These are phyloP conservation scores for Penicillium frequentans DNA, from an alignment of 2,329 filamentous ascomycete genomes.

Conservation along the genomic window DNA sequence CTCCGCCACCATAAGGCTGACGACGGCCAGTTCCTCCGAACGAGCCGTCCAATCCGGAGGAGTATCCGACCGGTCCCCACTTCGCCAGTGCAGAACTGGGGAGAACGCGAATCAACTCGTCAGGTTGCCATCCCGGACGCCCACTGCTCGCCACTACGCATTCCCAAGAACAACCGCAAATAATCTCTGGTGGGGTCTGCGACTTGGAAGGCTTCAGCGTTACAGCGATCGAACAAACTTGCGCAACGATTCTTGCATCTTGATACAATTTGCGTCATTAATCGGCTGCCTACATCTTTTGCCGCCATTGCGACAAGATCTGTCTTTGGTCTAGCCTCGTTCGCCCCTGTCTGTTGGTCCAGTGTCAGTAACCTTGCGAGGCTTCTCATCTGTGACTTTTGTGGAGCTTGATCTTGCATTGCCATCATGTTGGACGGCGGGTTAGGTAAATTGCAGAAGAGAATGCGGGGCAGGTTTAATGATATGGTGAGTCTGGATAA, in stretches of 20 bases:
- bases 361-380: background rate
- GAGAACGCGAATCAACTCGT: slow-evolving; percentile 5
- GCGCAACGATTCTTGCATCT: background rate
- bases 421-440: slow-evolving; percentile 19
- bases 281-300: background rate
- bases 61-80: slow-evolving; percentile 15
- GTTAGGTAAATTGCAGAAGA: slow-evolving; percentile 33
- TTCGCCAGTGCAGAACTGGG: slow-evolving; percentile 18
- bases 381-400: background rate
- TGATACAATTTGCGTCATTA: background rate
- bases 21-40: slow-evolving; percentile 17
- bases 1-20: slow-evolving; percentile 17
- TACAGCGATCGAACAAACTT: background rate
- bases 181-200: background rate
- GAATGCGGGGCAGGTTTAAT: slow-evolving; percentile 37
- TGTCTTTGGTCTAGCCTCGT: background rate
- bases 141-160: slow-evolving; percentile 1
- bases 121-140: slow-evolving; percentile 5
- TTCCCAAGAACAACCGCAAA: background rate
- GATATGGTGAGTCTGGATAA: slow-evolving; percentile 33
- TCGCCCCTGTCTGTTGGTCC: background rate
- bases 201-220: background rate
- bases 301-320: background rate
- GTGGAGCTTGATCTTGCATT: background rate
- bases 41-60: slow-evolving; percentile 18